These are phyloP conservation scores for Oryza brachyantha DNA, from an alignment of 176 grass and related monocot species.

Conservation along the genomic window DNA sequence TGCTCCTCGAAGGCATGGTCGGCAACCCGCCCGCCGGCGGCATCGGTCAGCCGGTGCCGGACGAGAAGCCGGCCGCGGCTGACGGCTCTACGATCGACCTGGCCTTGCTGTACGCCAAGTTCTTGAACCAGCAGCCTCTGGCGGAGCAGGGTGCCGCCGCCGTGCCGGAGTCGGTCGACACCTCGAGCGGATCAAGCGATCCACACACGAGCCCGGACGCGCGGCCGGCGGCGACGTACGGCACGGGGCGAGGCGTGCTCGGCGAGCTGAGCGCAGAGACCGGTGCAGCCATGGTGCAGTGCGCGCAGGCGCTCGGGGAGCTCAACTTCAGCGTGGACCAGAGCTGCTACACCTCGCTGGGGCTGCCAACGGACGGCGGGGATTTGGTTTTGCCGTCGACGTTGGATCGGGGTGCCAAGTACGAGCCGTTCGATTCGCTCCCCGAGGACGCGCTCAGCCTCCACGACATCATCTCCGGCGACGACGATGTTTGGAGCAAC, in stretches of 20 bases:
- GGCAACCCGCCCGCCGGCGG: neutral
- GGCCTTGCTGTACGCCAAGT: constrained; percentile 61
- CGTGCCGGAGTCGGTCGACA: constrained; percentile 23
- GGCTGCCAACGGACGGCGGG: constrained; percentile 18
- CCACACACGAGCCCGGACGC: constrained; percentile 3
- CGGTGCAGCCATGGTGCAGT: neutral
- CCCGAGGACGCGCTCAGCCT: constrained; percentile 30
- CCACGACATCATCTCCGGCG: constrained; percentile 15
- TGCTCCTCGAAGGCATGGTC: constrained; percentile 57
- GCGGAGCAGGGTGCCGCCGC: neutral
- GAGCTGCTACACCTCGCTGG: constrained; percentile 49
- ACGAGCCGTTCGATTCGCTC: constrained; percentile 34
- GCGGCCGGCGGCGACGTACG: neutral
- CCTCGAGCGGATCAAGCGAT: neutral
- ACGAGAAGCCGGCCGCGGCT: constrained; percentile 1
- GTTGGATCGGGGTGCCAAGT: constrained; percentile 30
- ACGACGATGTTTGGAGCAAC: constrained; percentile 40
- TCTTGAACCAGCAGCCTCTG: constrained; percentile 32
- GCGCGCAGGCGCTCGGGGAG: neutral
- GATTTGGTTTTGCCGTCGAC: constrained; percentile 34
- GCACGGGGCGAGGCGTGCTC: neutral
- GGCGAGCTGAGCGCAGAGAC: constrained; percentile 17
- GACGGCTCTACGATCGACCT: constrained; percentile 47
- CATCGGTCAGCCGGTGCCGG: neutral
- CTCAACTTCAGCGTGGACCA: constrained; percentile 39